phyloP scores from a whole-genome alignment of 1,284 basidiomycete species.

The Ustilago vetiveriae region DNA sequence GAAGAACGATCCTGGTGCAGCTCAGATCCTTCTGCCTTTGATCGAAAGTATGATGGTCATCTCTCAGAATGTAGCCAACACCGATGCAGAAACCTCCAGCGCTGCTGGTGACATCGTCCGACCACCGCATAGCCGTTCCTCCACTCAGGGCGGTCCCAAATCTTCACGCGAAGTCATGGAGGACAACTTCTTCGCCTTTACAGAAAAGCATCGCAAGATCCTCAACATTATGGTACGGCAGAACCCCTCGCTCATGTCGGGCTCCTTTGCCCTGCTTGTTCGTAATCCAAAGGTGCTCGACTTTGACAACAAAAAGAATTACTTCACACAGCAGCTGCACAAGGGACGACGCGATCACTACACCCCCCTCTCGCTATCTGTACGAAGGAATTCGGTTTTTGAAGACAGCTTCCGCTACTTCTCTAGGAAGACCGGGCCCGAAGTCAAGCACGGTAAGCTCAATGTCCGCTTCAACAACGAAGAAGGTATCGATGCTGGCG shows the following conservation, averaged over 20 bases:
- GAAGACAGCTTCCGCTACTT: slow-evolving; percentile 96
- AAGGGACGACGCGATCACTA: slow-evolving; percentile 81
- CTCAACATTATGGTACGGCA: slow-evolving; percentile 97
- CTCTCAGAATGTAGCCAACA: slow-evolving; percentile 79
- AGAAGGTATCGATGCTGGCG: slow-evolving; percentile 97
- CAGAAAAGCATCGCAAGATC: slow-evolving; percentile 91
- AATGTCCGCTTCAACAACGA: slow-evolving; percentile 97
- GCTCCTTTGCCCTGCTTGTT: slow-evolving; percentile 94
- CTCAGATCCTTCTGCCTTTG: slow-evolving; percentile 62
- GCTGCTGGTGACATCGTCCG: slow-evolving; percentile 23
- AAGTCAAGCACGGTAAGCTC: slow-evolving; percentile 97
- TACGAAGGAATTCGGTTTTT: slow-evolving; percentile 91
- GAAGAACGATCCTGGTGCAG: slow-evolving; percentile 61
- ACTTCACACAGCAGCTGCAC: slow-evolving; percentile 96
- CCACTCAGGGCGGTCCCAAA: slow-evolving; percentile 25
- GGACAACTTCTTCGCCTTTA: slow-evolving; percentile 91
- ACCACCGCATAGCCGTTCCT: slow-evolving; percentile 41
- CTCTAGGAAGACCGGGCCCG: slow-evolving; percentile 88
- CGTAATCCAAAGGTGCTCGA: slow-evolving; percentile 96
- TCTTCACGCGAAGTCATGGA: slow-evolving; percentile 69
- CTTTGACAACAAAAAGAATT: slow-evolving; percentile 99
- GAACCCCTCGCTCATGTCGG: slow-evolving; percentile 96
- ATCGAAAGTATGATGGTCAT: slow-evolving; percentile 84
- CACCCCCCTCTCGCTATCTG: slow-evolving; percentile 85
- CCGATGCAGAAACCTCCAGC: slow-evolving; percentile 30